Evolutionary conservation across 768 basidiomycete genomes (phyloP).

Genomic region (Boletus huronensis): DNA sequence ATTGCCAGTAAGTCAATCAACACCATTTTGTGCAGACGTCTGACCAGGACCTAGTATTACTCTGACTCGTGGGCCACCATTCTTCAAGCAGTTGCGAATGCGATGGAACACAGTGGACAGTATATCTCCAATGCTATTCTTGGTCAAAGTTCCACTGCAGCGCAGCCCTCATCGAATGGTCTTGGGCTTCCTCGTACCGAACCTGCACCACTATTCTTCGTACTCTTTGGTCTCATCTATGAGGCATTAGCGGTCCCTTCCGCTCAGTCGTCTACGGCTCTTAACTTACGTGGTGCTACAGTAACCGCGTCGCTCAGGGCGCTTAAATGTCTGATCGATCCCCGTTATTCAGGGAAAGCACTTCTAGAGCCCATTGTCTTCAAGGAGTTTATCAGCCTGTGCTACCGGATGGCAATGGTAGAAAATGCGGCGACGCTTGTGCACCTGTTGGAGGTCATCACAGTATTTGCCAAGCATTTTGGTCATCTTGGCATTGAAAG

Average conservation of each 20-base stretch:
- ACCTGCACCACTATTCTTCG: constrained; percentile 80
- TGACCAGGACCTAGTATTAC: constrained; percentile 65
- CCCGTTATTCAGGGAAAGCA: constrained; percentile 77
- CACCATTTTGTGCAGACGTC: background rate
- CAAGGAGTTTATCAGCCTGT: constrained; percentile 85
- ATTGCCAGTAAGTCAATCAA: constrained; percentile 63
- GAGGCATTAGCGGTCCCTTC: constrained; percentile 75
- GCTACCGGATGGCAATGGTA: constrained; percentile 87
- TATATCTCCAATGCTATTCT: constrained; percentile 79
- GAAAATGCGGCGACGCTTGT: constrained; percentile 71
- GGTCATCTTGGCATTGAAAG: constrained; percentile 28
- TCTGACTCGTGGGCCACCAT: constrained; percentile 76
- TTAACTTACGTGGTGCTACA: constrained; percentile 42
- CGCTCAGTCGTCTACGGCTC: constrained; percentile 48
- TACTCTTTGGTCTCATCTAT: constrained; percentile 90
- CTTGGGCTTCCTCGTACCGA: constrained; percentile 40
- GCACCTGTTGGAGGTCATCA: constrained; percentile 67
- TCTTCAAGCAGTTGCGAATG: constrained; percentile 78
- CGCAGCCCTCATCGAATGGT: constrained; percentile 20
- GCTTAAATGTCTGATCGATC: constrained; percentile 73
- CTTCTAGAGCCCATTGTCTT: constrained; percentile 80
- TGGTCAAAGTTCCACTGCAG: constrained; percentile 41
- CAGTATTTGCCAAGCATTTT: constrained; percentile 48
- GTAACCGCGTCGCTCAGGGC: constrained; percentile 68
- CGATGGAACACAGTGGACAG: constrained; percentile 68